Evolutionary conservation across 495 filamentous ascomycete species (phyloP), one percentile per base, ranked within the genome.

Genomic region (Schizothecium vesticola): DNA sequence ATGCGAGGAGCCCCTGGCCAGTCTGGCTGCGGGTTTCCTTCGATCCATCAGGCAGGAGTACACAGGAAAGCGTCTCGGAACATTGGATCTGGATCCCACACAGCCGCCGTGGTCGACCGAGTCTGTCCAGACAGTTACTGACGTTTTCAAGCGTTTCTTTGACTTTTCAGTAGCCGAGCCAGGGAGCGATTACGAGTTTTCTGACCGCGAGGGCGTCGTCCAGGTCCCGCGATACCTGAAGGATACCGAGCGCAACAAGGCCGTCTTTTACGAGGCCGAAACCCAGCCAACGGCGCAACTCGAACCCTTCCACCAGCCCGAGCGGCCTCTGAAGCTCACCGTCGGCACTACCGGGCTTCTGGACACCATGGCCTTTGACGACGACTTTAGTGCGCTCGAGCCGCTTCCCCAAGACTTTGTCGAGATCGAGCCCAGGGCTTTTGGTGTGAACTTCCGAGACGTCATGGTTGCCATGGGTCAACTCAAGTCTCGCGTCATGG

Each of bases 401-500:
- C 58, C 68, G 9, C 65, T 80, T 0, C 71, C 69, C 36, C 64
- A 71, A 2, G 71, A 78, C 61, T 72, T 69, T 7, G 73, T 85
- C 7, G 80, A 86, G 61, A 70, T 86, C 16, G 72, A 79, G 58
- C 75, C 81, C 2, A 73, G 70, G 16, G 81, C 80, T 8, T 73
- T 77, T 43, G 82, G 81, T 12, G 62, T 85, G n/a, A 82, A 78
- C 68, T 80, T 78, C 58, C 73, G 76, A 19, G 82, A 88, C 56
- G 76, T 87, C 8, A 82, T 86, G 69, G 80, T 82, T 1, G 80
- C 82, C 3, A 80, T 88, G 78, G 86, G 86, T 1, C 75, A 80
- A 36, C 70, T 85, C 1, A 74, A 76, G 43, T 75, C 75, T 10
- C 63, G 71, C 19, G 68, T 73, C 29, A 73, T 87, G 28, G 82